Evolutionary conservation across 148 eudicot species (phyloP), one percentile per base, ranked within the genome.

Genomic region (Rhododendron henanense): DNA sequence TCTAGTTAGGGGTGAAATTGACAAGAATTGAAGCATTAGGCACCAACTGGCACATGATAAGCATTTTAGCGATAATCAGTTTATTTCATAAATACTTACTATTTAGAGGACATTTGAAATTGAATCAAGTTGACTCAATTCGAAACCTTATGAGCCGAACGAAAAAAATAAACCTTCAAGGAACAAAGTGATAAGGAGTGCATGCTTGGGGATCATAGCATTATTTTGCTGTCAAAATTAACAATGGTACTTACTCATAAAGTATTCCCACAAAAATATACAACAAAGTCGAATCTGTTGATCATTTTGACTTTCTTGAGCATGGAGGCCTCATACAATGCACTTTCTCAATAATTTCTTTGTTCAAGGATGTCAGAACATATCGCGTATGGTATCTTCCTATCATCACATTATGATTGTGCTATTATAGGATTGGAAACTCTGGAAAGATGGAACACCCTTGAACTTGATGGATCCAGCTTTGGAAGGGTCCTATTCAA

Each of bases 341-440:
- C 71, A 65, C 11, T 65, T 7, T 65, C 71, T 65, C 31, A 0
- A n/a, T 2, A 65, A 23, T n/a, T 65, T 65, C 31, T 65, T 65
- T 65, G 71, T 2, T 65, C 7, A 65, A 65, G 31, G 33, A 65
- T 65, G 13, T 71, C 19, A 5, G 76, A 71, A 31, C 39, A 10
- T 14, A 71, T 14, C 15, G 39, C 6, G 1, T 71, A 13, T 71
- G 76, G 33, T 65, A 75, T 75, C 2, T 48, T 85, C 63, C n/a
- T 69, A 45, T 15, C 33, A 55, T 80, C 3, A 6, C 44, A 10
- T 48, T 11, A 10, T 25, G 1, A 48, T 11, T 13, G 39, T 13
- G 14, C 18, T 31, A 25, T 39, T n/a, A 6, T 47, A 91, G 93
- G 91, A 87, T 14, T 91, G 93, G 91, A 87, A 85, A 37, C 79